Evolutionary conservation across 2,329 filamentous ascomycete genomes (phyloP).

Genomic region (Pseudophaeomoniella oleicola): DNA sequence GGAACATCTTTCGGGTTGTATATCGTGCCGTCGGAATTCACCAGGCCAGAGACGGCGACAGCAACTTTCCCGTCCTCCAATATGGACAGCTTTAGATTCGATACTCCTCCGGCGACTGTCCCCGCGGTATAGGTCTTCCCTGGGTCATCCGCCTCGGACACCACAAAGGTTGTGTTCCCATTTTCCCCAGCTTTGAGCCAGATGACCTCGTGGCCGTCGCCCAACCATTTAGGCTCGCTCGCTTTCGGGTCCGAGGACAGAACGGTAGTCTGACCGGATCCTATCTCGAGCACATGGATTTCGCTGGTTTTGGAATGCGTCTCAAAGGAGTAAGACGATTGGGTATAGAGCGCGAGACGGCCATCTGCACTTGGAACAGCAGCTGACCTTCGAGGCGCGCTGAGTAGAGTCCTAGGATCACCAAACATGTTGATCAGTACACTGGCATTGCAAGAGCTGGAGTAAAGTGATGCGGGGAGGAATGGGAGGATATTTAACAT

Average conservation of each 20-base stretch:
- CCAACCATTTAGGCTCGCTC: slow-evolving; percentile 33
- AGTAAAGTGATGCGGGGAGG: not conserved
- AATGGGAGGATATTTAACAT: not conserved
- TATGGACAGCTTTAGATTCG: slow-evolving; percentile 28
- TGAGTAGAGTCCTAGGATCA: slow-evolving; percentile 30
- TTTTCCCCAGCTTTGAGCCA: slow-evolving; percentile 31
- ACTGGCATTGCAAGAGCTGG: not conserved
- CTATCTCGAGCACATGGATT: slow-evolving; percentile 29
- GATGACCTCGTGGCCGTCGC: slow-evolving; percentile 25
- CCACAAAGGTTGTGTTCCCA: slow-evolving; percentile 30
- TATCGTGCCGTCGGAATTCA: slow-evolving; percentile 30
- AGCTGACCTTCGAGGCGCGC: slow-evolving; percentile 29
- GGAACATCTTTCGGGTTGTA: slow-evolving; percentile 35
- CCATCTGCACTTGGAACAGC: slow-evolving; percentile 29
- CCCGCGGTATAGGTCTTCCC: slow-evolving; percentile 29
- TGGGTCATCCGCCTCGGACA: slow-evolving; percentile 24
- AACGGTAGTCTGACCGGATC: slow-evolving; percentile 22
- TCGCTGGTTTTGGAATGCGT: slow-evolving; percentile 31
- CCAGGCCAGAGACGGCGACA: slow-evolving; percentile 31
- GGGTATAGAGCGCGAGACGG: slow-evolving; percentile 31
- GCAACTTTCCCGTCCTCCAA: slow-evolving; percentile 27
- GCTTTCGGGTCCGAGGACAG: slow-evolving; percentile 28
- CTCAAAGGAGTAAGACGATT: slow-evolving; percentile 35
- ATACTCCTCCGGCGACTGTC: slow-evolving; percentile 29
- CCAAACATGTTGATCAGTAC: too few species aligned